Conservation (phyloP, 306 rosid genomes). For the Lathyrus aphaca region DNA sequence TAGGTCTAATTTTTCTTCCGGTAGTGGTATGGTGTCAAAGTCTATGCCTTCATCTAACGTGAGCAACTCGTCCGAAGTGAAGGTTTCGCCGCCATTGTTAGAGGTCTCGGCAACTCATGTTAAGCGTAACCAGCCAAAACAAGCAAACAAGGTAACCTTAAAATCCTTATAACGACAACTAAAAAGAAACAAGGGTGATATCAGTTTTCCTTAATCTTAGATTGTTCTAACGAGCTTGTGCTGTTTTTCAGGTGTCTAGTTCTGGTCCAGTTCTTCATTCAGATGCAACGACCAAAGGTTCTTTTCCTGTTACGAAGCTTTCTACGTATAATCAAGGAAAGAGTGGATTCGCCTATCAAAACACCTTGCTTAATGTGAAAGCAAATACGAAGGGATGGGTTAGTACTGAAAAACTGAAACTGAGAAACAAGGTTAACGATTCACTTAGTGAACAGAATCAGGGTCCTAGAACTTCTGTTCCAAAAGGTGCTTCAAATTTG, state of each 20-base stretch:
- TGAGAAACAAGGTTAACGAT: slow-evolving; percentile 55
- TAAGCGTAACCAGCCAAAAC: slow-evolving; percentile 54
- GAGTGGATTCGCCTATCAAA: slow-evolving; percentile 55
- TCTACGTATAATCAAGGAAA: slow-evolving; percentile 66
- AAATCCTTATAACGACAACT: not conserved
- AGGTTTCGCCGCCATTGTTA: slow-evolving; percentile 41
- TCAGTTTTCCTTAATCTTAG: slow-evolving; percentile 18
- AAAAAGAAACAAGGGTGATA: not conserved
- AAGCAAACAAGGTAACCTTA: slow-evolving; percentile 58
- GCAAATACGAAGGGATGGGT: slow-evolving; percentile 60
- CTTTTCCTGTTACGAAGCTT: slow-evolving; percentile 51
- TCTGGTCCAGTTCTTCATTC: slow-evolving; percentile 54
- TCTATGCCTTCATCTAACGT: slow-evolving; percentile 42
- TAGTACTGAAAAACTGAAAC: slow-evolving; percentile 62
- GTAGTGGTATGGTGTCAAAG: slow-evolving; percentile 44
- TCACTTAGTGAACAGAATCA: slow-evolving; percentile 56
- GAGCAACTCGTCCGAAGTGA: slow-evolving; percentile 37
- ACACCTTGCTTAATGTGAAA: slow-evolving; percentile 53
- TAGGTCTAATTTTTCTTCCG: slow-evolving; percentile 49
- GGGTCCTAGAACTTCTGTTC: slow-evolving; percentile 60
- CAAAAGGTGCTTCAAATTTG: slow-evolving; percentile 43
- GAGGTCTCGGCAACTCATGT: slow-evolving; percentile 57
- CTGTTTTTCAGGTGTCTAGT: slow-evolving; percentile 51
- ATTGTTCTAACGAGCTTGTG: slow-evolving; percentile 36
- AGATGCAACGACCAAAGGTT: slow-evolving; percentile 49